A percentile compares a stretch with the other conserved stretches of the same genome.
These are phyloP conservation scores for Linnemannia hyalina DNA, from an alignment of 192 early-diverging fungal species.

Conservation along the genomic window DNA sequence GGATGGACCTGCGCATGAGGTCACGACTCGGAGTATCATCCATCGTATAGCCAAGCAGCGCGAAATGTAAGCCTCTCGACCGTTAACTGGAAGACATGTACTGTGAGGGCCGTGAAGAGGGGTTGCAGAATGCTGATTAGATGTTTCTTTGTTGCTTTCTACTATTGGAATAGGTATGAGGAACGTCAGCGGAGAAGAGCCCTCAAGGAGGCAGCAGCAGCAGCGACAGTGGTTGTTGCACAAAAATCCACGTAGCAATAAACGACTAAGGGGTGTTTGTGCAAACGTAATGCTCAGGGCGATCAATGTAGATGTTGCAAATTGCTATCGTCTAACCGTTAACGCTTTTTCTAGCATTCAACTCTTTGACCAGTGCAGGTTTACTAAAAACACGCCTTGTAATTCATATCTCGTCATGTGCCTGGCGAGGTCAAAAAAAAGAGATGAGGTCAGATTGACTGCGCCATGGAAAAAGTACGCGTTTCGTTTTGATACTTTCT, in stretches of 20 bases:
- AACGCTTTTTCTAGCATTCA: too few relatives aligned
- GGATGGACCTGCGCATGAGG: constrained; percentile 71
- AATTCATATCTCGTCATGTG: too few relatives aligned
- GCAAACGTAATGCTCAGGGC: too few relatives aligned
- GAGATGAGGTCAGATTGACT: too few relatives aligned
- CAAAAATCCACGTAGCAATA: background rate
- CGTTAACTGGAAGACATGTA: background rate
- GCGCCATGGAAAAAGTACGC: too few relatives aligned
- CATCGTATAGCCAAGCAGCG: constrained; percentile 85
- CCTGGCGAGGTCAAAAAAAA: too few relatives aligned
- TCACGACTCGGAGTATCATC: constrained; percentile 89
- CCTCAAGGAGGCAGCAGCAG: constrained; percentile 12
- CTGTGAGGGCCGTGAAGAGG: background rate
- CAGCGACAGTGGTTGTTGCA: background rate
- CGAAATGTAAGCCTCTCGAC: constrained; percentile 67
- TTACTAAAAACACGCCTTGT: too few relatives aligned
- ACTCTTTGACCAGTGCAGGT: too few relatives aligned
- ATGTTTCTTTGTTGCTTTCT: background rate
- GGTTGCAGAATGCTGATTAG: background rate
- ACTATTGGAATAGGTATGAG: constrained; percentile 60
- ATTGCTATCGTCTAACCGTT: too few relatives aligned
- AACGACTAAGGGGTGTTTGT: background rate
- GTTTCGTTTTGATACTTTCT: too few relatives aligned
- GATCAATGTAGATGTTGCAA: too few relatives aligned
- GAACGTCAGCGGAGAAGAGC: constrained; percentile 77